Evolutionary conservation across 2,329 filamentous ascomycete species (phyloP).

Genomic region (Diaporthe sp.): DNA sequence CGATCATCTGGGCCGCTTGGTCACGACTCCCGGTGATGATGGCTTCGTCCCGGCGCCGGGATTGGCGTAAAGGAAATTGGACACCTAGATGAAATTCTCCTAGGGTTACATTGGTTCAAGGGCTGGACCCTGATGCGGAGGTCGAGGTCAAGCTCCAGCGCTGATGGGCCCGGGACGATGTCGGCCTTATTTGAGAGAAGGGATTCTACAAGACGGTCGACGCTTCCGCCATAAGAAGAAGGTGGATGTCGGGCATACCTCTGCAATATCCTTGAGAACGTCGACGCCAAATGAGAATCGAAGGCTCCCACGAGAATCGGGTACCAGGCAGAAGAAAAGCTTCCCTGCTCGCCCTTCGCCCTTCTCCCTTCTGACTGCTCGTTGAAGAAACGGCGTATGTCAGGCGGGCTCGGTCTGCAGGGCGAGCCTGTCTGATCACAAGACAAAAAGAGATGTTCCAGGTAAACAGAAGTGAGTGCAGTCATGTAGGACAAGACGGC

Average conservation of each 20-base stretch:
- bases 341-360: not conserved
- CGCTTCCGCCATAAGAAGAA: slow-evolving; percentile 17
- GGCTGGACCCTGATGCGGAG: slow-evolving; percentile 19
- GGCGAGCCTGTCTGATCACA: slow-evolving; percentile 1
- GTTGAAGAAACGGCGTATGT: not conserved
- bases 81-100: not conserved
- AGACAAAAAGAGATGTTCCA: slow-evolving; percentile 9
- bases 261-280: not conserved
- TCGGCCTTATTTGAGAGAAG: slow-evolving; percentile 21
- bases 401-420: slow-evolving; percentile 7
- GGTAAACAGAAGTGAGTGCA: not conserved
- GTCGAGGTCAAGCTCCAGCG: slow-evolving; percentile 2
- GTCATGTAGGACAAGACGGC: not conserved
- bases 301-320: not conserved
- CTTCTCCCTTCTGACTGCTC: not conserved
- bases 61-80: slow-evolving; percentile 24
- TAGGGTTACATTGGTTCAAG: slow-evolving; percentile 29
- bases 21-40: slow-evolving; percentile 27
- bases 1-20: slow-evolving; percentile 25
- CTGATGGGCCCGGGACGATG: slow-evolving; percentile 30
- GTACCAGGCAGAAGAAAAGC: not conserved
- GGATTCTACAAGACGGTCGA: slow-evolving; percentile 6
- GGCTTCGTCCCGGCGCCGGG: slow-evolving; percentile 22
- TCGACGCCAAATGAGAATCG: not conserved
- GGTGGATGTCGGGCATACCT: slow-evolving; percentile 1